Evolutionary conservation across 768 basidiomycete species (phyloP), one percentile per base, ranked within the genome.

Genomic region (Boletus speciosus): DNA sequence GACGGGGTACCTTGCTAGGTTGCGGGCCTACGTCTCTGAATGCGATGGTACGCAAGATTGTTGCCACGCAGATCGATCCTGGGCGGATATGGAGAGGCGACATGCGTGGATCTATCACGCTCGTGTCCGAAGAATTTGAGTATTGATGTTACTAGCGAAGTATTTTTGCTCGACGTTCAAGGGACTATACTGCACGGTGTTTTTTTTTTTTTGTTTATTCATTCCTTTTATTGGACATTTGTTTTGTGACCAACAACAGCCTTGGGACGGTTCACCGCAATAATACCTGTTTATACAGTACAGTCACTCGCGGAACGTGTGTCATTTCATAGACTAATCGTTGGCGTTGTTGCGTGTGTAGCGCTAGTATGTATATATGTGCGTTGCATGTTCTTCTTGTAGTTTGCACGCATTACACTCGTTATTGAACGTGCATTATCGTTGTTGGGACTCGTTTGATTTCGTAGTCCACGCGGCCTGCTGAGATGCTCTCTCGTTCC

Each of bases 1-100:
- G 23, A 60, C 11, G 2, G 29, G 34, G 10, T 14, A 0, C 3
- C 9, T 41, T 37, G 47, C n/a, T 57, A 87, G 86, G 84, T 60
- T 91, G 89, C 62, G 90, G 89, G 1, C 89, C 89, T 0, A 75
- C 77, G 0, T 82, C 85, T 7, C 74, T 91, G 47, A 86, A 88
- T 65, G 82, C 79, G 6, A 71, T 87, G 61, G 79, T 90, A 8
- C 76, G 90, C 39, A 85, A 87, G 66, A 71, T 80, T 39, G 77
- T 90, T 9, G 77, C 85, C 1, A 67, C 74, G 31, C 80, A 83
- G 54, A 86, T 88, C 55, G 76, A 81, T 63, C 81, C 84, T 21
- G 60, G 59, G 31, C 75, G 78, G 52, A 73, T 85, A 55, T 61
- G 75, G 54, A 69, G 72, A 44, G 86, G 83, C 4, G 83, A 86